These are phyloP conservation scores for Phytophthora ohioensis DNA, from an alignment of 352 stramenopile species.

Conservation along the genomic window DNA sequence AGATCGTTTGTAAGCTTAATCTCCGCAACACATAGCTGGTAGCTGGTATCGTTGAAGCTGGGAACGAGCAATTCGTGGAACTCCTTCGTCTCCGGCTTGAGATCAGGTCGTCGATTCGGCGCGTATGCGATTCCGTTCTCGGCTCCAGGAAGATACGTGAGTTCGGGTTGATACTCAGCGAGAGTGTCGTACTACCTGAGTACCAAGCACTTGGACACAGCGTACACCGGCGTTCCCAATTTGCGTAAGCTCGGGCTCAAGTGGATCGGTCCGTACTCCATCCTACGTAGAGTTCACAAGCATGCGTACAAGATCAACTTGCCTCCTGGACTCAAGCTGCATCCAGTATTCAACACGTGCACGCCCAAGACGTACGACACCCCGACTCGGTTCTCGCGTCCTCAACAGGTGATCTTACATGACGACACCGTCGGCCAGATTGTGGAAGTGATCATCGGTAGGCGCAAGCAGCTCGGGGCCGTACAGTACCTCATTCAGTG, in stretches of 20 bases:
- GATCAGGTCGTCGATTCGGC: too few species aligned
- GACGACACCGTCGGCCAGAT: constrained; percentile 10
- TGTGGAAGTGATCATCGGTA: constrained; percentile 3
- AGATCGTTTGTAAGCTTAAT: constrained; percentile 1
- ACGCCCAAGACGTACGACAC: constrained; percentile 7
- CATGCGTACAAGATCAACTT: constrained; percentile 17
- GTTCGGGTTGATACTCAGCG: too few species aligned
- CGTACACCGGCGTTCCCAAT: too few species aligned
- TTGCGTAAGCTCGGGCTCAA: too few species aligned
- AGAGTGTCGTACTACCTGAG: too few species aligned
- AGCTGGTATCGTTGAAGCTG: constrained; percentile 24
- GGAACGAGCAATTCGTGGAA: constrained; percentile 23
- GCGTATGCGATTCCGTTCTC: too few species aligned
- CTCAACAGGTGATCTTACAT: background rate
- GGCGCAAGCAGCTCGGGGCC: background rate
- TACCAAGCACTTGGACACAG: too few species aligned
- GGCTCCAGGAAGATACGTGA: too few species aligned
- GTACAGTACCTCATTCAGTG: background rate
- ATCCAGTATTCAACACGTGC: constrained; percentile 1
- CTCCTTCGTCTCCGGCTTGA: constrained; percentile 18
- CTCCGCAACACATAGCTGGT: constrained; percentile 5
- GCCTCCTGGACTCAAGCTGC: constrained; percentile 5
- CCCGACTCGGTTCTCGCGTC: background rate
- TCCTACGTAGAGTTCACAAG: too few species aligned
- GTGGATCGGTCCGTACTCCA: too few species aligned